Evolutionary conservation across 2,329 filamentous ascomycete species (phyloP).

Genomic region (Sporothrix pseudoabietina): DNA sequence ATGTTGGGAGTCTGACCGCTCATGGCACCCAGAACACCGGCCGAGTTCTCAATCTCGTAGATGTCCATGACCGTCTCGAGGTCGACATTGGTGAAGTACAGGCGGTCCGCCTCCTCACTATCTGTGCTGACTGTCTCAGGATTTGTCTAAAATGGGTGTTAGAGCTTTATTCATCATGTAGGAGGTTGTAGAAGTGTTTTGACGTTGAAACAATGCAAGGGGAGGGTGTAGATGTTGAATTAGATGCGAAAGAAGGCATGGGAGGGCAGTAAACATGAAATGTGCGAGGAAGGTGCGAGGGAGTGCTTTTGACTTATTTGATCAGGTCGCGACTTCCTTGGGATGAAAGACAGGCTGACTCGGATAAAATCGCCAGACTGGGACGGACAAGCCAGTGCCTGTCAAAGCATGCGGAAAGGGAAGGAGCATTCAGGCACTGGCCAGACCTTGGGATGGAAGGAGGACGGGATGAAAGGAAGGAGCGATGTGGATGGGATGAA

Average conservation of each 20-base stretch:
- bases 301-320: background rate
- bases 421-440: slow-evolving; percentile 8
- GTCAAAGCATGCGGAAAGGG: background rate
- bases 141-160: slow-evolving; percentile 58
- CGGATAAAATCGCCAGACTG: background rate
- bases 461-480: background rate
- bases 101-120: slow-evolving; percentile 88
- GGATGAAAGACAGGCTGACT: background rate
- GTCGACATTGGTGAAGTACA: slow-evolving; percentile 97
- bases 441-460: background rate
- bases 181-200: background rate
- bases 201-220: background rate
- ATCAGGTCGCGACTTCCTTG: background rate
- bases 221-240: background rate
- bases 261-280: background rate
- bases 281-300: background rate
- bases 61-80: slow-evolving; percentile 90
- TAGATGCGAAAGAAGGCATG: background rate
- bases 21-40: slow-evolving; percentile 90
- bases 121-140: slow-evolving; percentile 89
- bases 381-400: background rate
- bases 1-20: slow-evolving; percentile 98
- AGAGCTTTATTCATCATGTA: slow-evolving; percentile 11
- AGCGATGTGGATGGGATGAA: too few relatives aligned
- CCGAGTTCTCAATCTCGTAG: slow-evolving; percentile 81